These are phyloP conservation scores for Aspergillus hancockii DNA, from an alignment of 495 filamentous ascomycete species.

Conservation along the genomic window DNA sequence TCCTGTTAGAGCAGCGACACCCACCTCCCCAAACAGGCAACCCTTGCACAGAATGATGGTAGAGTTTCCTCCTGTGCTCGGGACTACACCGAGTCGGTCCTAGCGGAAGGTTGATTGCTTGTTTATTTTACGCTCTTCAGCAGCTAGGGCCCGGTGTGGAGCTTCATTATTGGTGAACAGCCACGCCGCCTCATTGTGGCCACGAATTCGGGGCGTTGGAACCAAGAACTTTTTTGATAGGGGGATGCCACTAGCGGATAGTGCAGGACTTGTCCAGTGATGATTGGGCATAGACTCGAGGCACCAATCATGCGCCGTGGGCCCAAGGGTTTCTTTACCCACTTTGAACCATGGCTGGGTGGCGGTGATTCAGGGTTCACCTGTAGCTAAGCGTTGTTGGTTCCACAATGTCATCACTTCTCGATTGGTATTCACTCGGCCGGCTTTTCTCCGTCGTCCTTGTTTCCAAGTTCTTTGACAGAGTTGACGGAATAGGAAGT, in stretches of 20 bases:
- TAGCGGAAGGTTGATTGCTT: neutral
- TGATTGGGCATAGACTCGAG: too few species aligned
- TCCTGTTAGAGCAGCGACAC: neutral
- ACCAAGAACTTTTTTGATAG: neutral
- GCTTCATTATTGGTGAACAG: neutral
- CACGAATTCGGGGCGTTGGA: neutral
- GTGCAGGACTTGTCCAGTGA: too few species aligned
- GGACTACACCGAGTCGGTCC: neutral
- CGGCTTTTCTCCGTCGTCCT: neutral
- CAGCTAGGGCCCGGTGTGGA: neutral
- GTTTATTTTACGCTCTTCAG: neutral
- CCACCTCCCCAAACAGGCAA: neutral
- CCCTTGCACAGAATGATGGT: too few species aligned
- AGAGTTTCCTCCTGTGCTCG: neutral
- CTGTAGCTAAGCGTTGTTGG: neutral
- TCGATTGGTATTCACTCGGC: neutral
- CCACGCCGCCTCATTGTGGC: neutral
- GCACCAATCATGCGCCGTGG: too few species aligned
- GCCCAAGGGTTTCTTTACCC: neutral
- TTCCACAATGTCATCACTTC: neutral
- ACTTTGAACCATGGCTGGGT: neutral
- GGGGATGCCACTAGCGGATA: too few species aligned
- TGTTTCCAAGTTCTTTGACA: too few species aligned
- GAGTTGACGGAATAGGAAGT: too few species aligned
- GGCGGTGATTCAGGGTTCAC: neutral